Evolutionary conservation across 352 stramenopile genomes (phyloP).

Genomic region (Pythium insidiosum): DNA sequence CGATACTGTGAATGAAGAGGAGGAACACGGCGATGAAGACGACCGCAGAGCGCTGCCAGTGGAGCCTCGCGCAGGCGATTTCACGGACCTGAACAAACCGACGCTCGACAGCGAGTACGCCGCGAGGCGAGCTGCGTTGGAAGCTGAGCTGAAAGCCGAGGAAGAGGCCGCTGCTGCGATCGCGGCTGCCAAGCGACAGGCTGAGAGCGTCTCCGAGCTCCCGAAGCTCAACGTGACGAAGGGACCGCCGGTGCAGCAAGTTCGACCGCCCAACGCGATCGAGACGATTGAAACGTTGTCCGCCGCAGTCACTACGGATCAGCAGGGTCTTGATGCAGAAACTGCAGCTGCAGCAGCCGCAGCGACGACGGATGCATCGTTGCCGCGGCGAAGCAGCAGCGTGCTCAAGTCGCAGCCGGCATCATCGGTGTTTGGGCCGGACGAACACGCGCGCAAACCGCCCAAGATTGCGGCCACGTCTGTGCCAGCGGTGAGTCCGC

Average conservation of each 20-base stretch:
- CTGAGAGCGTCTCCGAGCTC: constrained; percentile 4
- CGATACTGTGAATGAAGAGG: constrained; percentile 2
- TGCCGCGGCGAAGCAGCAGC: constrained; percentile 16
- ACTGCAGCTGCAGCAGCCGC: too few relatives aligned
- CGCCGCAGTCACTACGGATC: too few relatives aligned
- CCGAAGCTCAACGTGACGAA: constrained; percentile 39
- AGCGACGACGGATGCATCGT: neutral
- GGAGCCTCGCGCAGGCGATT: constrained; percentile 11
- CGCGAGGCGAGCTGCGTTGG: too few relatives aligned
- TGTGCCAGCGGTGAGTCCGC: neutral
- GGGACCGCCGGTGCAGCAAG: constrained; percentile 22
- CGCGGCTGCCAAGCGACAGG: too few relatives aligned
- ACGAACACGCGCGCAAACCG: constrained; percentile 4
- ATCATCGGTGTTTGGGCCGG: constrained; percentile 18
- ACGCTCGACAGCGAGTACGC: constrained; percentile 10
- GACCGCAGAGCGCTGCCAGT: neutral
- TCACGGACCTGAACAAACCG: constrained; percentile 24
- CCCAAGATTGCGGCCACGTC: neutral
- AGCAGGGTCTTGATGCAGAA: too few relatives aligned
- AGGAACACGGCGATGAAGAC: neutral
- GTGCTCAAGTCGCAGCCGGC: constrained; percentile 18
- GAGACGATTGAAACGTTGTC: neutral
- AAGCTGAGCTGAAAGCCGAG: constrained; percentile 14
- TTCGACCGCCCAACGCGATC: constrained; percentile 4
- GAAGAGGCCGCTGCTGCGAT: constrained; percentile 1